A percentile compares a stretch with the other conserved stretches of the same genome.
Conservation (phyloP, 768 basidiomycete species). For the Exidia glandulosa region DNA sequence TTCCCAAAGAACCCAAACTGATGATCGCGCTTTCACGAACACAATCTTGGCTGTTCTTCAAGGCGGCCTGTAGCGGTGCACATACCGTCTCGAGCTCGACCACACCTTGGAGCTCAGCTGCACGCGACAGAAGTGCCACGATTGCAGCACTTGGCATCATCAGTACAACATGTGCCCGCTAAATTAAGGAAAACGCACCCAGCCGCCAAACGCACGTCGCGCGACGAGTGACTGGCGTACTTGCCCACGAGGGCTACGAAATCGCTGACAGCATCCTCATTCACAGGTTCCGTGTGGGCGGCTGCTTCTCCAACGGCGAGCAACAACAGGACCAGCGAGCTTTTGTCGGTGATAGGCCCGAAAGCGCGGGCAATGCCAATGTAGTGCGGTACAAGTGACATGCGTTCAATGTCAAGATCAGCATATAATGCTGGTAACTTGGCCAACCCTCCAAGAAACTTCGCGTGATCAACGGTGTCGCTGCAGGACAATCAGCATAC, state of each 20-base stretch:
- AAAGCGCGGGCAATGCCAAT: background rate
- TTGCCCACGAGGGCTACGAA: background rate
- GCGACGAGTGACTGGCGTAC: background rate
- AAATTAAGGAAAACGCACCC: background rate
- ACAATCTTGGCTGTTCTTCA: background rate
- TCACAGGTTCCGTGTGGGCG: background rate
- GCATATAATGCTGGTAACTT: too few relatives aligned
- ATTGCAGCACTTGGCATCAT: background rate
- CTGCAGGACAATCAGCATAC: too few relatives aligned
- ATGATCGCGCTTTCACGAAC: background rate
- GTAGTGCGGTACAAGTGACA: background rate
- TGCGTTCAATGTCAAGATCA: background rate
- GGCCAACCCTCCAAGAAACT: too few relatives aligned
- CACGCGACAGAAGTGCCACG: background rate
- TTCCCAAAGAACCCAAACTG: background rate
- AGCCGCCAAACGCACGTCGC: background rate
- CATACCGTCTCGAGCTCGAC: background rate
- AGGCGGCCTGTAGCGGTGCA: background rate
- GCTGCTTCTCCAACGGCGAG: background rate
- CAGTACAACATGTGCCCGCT: background rate
- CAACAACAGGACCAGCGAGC: background rate
- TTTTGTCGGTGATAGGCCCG: background rate
- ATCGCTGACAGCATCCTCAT: background rate
- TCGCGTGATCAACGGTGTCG: too few relatives aligned
- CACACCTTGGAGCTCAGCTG: background rate